A percentile compares a stretch with the other conserved stretches of the same genome.
Conservation (phyloP, 176 grass and related monocot genomes). For the barley (Hordeum vulgare) region DNA sequence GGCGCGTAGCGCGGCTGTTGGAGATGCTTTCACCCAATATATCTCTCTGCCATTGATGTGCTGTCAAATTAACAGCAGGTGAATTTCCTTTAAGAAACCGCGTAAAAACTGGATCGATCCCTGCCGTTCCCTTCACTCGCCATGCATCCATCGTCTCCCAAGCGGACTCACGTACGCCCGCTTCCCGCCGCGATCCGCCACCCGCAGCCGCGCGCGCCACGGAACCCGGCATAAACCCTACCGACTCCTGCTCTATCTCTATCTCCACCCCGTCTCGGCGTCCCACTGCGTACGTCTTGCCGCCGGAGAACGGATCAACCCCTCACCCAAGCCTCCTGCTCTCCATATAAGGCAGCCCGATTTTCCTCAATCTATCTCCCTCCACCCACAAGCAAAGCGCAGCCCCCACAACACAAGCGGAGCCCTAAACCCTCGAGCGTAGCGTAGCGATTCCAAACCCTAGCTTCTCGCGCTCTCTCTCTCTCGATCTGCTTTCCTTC, state of each 20-base stretch:
- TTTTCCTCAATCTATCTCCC: background rate
- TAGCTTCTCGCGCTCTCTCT: background rate
- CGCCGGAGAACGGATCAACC: background rate
- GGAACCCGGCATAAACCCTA: no score
- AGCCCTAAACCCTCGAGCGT: background rate
- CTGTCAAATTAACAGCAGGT: no score
- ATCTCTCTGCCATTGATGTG: no score
- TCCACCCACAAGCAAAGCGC: background rate
- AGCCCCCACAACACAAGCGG: background rate
- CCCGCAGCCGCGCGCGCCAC: background rate
- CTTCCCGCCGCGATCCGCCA: background rate
- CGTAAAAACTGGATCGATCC: background rate
- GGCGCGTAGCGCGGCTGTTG: no score
- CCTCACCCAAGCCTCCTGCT: no score
- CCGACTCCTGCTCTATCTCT: no score
- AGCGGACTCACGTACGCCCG: no score
- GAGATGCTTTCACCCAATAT: no score
- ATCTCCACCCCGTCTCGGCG: no score
- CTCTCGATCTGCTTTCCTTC: background rate
- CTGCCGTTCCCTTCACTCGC: background rate
- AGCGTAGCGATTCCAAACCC: background rate
- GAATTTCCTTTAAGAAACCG: no score
- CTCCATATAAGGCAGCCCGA: background rate
- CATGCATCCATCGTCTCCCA: no score
- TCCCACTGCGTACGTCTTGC: no score